A percentile compares a stretch with the other conserved stretches of the same genome.
These are phyloP conservation scores for Aspergillus bertholletiae DNA, from an alignment of 495 filamentous ascomycete genomes.

Conservation along the genomic window DNA sequence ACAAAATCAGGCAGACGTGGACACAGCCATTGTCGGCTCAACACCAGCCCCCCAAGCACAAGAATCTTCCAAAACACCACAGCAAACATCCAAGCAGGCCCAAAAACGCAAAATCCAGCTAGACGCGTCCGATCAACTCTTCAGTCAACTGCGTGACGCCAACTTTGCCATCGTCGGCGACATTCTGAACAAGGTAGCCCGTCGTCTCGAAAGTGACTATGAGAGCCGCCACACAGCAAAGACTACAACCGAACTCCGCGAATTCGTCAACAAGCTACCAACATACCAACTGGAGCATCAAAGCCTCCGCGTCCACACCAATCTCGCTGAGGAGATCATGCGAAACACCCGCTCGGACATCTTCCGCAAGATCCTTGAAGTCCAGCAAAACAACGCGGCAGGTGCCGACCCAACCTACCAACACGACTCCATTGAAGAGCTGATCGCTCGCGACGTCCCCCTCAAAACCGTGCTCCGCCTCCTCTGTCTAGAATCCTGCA, in stretches of 20 bases:
- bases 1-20: constrained; percentile 87
- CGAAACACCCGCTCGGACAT: constrained; percentile 82
- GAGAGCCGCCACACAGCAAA: constrained; percentile 86
- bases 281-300: constrained; percentile 92
- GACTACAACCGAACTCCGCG: constrained; percentile 82
- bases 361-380: constrained; percentile 83
- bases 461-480: constrained; percentile 77
- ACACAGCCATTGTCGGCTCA: constrained; percentile 81
- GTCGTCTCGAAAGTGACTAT: constrained; percentile 82
- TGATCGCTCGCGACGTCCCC: constrained; percentile 81
- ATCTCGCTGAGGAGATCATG: constrained; percentile 91
- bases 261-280: constrained; percentile 88
- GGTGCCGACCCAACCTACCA: constrained; percentile 84
- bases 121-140: constrained; percentile 86
- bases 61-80: constrained; percentile 50
- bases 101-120: constrained; percentile 89
- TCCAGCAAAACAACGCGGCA: constrained; percentile 94
- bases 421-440: constrained; percentile 86
- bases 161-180: constrained; percentile 94
- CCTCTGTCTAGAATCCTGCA: constrained; percentile 85
- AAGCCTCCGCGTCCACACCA: constrained; percentile 85
- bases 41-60: constrained; percentile 53
- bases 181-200: constrained; percentile 85
- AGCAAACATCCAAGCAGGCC: constrained; percentile 51
- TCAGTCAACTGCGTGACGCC: constrained; percentile 80